Base-by-base conservation (phyloP, 1,139 yeast species). In the Lodderomyces metapsilosis region DNA sequence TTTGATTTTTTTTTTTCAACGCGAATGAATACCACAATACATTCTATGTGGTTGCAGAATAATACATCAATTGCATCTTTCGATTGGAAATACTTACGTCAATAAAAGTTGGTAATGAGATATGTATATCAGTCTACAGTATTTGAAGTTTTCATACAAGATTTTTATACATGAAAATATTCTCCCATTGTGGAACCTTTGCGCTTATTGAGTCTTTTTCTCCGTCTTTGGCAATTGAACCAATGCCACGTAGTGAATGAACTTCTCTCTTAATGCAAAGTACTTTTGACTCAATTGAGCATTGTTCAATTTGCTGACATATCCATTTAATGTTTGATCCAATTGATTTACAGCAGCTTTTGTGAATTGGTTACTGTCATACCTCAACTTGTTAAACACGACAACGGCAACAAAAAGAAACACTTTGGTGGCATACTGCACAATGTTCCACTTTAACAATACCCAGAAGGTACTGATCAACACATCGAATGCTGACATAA, bases 331-430 rank as follows among this genome's bases (percentile, higher is more conserved):
- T 41, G 57, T 59, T 32, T 53, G 44, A 49, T 77, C 82, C 51
- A 68, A 71, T 41, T 62, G 65, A 8, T 57, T 50, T 17, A 76
- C 58, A 8, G 74, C 64, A 4, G 62, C 54, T 44, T 67, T 64
- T 23, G 79, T 72, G 51, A 66, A 72, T 43, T 61, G 65, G 45
- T 66, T 74, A 25, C 63, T 60, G 45, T 66, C 68, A 52, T 54
- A 75, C 51, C 82, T 65, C 43, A 76, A 60, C 49, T 73, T 75
- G 50, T 71, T 58, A 48, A 77, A 77, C 3, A 64, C 64, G 27
- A 71, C 58, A 17, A 74, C 60, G 1, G 62, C 45, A 0, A 48
- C 55, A 31, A 66, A 60, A 2, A 62, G 55, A 9, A 60, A 31
- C 1, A 64, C 41, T 41, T 49, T 45, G 20, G 35, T 31, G 5